Conservation (phyloP, 2,329 filamentous ascomycete genomes). For the Colletotrichum sp. region DNA sequence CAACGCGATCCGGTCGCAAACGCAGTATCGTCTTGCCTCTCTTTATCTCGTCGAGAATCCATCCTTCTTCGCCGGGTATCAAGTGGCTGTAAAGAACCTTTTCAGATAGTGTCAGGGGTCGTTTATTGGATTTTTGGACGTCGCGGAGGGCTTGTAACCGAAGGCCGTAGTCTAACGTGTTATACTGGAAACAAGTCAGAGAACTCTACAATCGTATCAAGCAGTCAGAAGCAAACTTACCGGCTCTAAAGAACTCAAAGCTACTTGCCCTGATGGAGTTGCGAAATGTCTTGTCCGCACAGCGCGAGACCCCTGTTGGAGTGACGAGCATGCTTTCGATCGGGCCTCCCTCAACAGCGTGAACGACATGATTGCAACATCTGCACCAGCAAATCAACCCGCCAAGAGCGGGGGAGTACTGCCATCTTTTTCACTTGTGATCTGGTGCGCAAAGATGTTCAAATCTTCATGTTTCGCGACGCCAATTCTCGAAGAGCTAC, state of each 20-base stretch:
- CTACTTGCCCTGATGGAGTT: conserved; percentile 1
- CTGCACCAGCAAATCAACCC: neutral
- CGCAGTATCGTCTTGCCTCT: conserved; percentile 41
- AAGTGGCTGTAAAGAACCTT: conserved; percentile 44
- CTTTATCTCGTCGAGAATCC: conserved; percentile 32
- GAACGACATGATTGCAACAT: neutral
- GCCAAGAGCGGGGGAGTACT: neutral
- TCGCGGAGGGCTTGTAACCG: conserved; percentile 19
- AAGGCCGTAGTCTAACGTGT: conserved; percentile 22
- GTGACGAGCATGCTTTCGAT: neutral
- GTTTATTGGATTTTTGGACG: conserved; percentile 22
- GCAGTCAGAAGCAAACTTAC: neutral
- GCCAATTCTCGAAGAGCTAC: neutral
- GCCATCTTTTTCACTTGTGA: neutral
- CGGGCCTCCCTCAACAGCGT: neutral
- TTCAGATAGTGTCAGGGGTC: conserved; percentile 40
- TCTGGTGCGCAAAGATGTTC: neutral
- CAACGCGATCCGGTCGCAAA: conserved; percentile 42
- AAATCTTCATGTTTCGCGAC: neutral
- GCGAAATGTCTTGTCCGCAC: neutral
- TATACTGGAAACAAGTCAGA: conserved; percentile 9
- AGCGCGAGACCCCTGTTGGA: neutral
- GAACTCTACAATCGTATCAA: neutral
- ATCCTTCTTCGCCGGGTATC: conserved; percentile 30
- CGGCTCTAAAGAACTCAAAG: conserved; percentile 27